Percentiles rank a stretch among this genome's conserved stretches.
Evolutionary conservation across 768 basidiomycete genomes (phyloP).

Genomic region (Glaciozyma martinii): DNA sequence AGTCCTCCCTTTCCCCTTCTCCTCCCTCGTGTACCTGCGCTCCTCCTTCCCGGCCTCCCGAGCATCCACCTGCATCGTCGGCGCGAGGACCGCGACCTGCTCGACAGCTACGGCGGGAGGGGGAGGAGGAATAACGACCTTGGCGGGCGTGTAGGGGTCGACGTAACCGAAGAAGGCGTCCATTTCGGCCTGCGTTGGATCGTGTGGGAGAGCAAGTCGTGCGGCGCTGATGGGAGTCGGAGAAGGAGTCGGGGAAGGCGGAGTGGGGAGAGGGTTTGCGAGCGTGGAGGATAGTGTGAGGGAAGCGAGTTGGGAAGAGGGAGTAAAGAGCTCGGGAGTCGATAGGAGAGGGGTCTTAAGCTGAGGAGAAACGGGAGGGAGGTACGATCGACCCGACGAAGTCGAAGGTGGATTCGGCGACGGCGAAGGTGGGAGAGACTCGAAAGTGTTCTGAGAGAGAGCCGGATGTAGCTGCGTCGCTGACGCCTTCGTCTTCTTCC

Average conservation of each 20-base stretch:
- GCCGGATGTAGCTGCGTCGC: too few species aligned
- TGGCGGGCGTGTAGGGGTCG: background rate
- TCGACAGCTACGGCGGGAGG: background rate
- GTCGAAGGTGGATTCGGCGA: too few species aligned
- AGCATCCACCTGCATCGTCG: too few species aligned
- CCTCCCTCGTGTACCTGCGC: background rate
- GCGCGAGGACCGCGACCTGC: too few species aligned
- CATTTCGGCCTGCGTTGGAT: conserved; percentile 21
- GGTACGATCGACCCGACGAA: too few species aligned
- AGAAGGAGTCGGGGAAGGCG: background rate
- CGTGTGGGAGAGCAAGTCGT: background rate
- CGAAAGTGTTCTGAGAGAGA: too few species aligned
- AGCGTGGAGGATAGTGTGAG: background rate
- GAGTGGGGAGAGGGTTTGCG: background rate
- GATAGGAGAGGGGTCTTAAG: too few species aligned
- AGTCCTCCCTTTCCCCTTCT: background rate
- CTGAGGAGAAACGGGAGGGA: too few species aligned
- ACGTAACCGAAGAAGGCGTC: conserved; percentile 26
- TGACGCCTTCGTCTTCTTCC: too few species aligned
- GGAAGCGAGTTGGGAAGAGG: too few species aligned
- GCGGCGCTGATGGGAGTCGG: background rate
- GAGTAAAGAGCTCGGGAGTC: too few species aligned
- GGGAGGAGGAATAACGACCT: background rate
- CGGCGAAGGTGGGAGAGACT: too few species aligned
- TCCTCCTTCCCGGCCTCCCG: background rate